Percentiles rank a stretch among this genome's conserved stretches.
These are phyloP conservation scores for Salix brachista DNA, from an alignment of 345 rosid genomes.

Conservation along the genomic window DNA sequence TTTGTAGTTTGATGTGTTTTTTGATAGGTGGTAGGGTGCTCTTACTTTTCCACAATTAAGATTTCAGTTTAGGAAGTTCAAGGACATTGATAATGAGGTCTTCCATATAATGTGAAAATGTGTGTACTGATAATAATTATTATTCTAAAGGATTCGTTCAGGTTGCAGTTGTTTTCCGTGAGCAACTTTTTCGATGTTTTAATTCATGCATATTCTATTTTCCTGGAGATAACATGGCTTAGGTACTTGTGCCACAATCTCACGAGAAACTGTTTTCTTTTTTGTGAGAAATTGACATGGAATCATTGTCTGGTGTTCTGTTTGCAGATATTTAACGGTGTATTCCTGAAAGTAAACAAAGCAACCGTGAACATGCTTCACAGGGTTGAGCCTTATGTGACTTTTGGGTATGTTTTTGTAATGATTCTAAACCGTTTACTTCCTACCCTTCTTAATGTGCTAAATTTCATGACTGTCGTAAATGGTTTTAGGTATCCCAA, in stretches of 20 bases:
- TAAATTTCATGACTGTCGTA: not conserved
- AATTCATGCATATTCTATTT: not conserved
- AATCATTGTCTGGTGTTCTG: not conserved
- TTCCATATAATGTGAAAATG: not conserved
- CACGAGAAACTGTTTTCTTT: not conserved
- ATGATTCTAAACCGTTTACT: not conserved
- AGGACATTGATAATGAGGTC: not conserved
- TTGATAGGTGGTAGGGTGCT: not conserved
- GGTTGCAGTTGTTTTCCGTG: not conserved
- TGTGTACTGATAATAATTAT: not conserved
- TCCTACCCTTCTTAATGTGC: not conserved
- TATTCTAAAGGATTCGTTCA: not conserved
- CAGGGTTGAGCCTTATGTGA: conserved; percentile 81
- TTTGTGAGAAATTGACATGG: not conserved
- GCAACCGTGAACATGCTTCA: conserved; percentile 73
- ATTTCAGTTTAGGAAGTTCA: not conserved
- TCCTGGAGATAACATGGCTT: not conserved
- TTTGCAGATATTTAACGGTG: conserved; percentile 76
- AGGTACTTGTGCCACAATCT: not conserved
- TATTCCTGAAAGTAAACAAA: conserved; percentile 70
- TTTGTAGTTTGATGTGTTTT: not conserved
- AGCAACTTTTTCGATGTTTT: not conserved
- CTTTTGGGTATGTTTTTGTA: conserved; percentile 53
- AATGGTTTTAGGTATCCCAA: conserved; percentile 56
- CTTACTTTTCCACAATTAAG: no score